Percentiles rank a stretch among this genome's conserved stretches.
Conservation (phyloP, 768 basidiomycete species). For the Tricholomella constricta region DNA sequence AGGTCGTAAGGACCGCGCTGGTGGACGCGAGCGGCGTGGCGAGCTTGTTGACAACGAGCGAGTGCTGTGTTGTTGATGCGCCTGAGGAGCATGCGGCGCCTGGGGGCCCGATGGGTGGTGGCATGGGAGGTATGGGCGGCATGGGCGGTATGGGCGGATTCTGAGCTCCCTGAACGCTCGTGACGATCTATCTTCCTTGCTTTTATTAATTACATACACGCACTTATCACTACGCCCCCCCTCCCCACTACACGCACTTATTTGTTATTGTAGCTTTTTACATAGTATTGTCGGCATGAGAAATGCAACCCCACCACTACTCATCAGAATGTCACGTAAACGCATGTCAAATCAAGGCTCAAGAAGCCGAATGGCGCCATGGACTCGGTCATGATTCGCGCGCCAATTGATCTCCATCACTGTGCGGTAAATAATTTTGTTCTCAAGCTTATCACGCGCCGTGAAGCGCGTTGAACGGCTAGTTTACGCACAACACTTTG, state of each 20-base stretch:
- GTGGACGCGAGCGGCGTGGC: conserved; percentile 95
- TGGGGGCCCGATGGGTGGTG: conserved; percentile 48
- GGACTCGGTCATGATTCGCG: no score
- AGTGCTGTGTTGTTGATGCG: conserved; percentile 90
- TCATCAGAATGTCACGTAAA: not conserved
- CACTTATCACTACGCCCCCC: conserved; percentile 8
- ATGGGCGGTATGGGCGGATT: conserved; percentile 45
- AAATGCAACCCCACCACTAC: conserved; percentile 6
- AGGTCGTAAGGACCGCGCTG: conserved; percentile 92
- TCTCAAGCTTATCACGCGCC: no score
- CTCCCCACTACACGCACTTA: conserved; percentile 6
- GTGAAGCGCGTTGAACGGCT: no score
- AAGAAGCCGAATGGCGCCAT: not conserved
- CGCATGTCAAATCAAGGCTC: not conserved
- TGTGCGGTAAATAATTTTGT: no score
- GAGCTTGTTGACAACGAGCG: conserved; percentile 88
- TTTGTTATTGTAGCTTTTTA: conserved; percentile 7
- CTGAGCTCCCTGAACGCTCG: conserved; percentile 10
- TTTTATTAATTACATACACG: conserved; percentile 1
- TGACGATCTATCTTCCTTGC: no score
- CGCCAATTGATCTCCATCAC: no score
- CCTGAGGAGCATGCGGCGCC: conserved; percentile 72
- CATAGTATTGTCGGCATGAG: conserved; percentile 4
- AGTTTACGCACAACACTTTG: no score
- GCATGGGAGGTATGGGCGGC: conserved; percentile 44